Base-by-base conservation (phyloP, 768 basidiomycete genomes). In the Ephemerocybe angulata region DNA sequence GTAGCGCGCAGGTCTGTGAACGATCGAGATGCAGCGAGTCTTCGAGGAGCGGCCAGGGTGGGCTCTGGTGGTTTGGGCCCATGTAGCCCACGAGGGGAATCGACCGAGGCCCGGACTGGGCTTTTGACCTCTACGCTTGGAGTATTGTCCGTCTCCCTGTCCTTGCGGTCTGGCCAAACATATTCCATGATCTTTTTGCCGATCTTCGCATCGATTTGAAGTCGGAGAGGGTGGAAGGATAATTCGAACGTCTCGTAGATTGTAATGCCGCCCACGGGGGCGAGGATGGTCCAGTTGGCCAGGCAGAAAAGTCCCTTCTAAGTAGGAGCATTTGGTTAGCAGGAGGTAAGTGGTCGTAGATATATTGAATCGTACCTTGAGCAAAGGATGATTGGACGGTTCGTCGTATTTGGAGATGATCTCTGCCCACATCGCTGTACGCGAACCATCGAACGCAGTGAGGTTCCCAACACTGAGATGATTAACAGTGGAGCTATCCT, bases 201-300 rank as follows among this genome's bases (percentile, higher is more conserved):
- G 27, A 95, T 79, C 58, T 79, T 81, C 25, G 90, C 85, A 68
- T 98, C 95, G 47, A 98, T 78, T 60, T 93, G 90, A 6, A 97
- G 77, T 28, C 87, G 84, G 61, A 98, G 78, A 0, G 94, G 95
- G 67, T 95, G 93, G 38, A 97, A 74, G 25, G 83, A 80, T 31
- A 96, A 72, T 58, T 89, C 84, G 61, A 97, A 90, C 27, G 79
- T 76, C 66, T 93, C 86, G 67, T 93, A 87, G 58, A 97, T 90
- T 1, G 87, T 83, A 60, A 98, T 97, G 12, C 95, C 95, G 19
- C 93, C 95, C 22, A 98, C 93, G 15, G 93, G 90, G 1, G 93
- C 82, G n/a, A 93, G 74, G 24, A 90, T 80, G 3, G 79, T 83
- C 94, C 93, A 96, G 53, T 85, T 82, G 2, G 86, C 87, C 1